Evolutionary conservation across 2,329 filamentous ascomycete species (phyloP).

Genomic region (Aspergillus versicolor): DNA sequence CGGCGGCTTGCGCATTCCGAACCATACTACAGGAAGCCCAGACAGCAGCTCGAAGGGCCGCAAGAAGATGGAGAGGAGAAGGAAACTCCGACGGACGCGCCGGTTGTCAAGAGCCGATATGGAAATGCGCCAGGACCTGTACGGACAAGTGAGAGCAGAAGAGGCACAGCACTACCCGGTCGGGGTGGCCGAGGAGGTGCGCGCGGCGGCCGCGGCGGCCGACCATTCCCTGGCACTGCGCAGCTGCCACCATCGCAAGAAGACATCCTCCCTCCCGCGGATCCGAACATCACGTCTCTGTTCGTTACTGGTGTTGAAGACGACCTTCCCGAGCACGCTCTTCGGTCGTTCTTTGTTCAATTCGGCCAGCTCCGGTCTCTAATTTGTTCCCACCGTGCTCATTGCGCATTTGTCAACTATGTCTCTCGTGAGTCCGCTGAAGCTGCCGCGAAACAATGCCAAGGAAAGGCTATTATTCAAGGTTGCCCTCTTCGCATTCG

Average conservation of each 20-base stretch:
- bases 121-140: constrained; percentile 63
- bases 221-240: constrained; percentile 67
- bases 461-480: constrained; percentile 84
- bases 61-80: constrained; percentile 41
- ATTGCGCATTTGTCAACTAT: constrained; percentile 96
- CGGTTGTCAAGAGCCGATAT: constrained; percentile 42
- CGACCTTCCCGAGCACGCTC: constrained; percentile 86
- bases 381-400: constrained; percentile 93
- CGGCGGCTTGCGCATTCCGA: constrained; percentile 85
- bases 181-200: constrained; percentile 50
- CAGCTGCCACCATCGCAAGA: constrained; percentile 76
- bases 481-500: constrained; percentile 87
- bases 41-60: constrained; percentile 65
- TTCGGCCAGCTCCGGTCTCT: constrained; percentile 90
- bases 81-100: constrained; percentile 38
- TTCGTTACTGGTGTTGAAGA: constrained; percentile 96
- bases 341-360: constrained; percentile 84
- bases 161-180: constrained; percentile 38
- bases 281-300: constrained; percentile 84
- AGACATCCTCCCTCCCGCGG: constrained; percentile 81
- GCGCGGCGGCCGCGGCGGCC: constrained; percentile 50
- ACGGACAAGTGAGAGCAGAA: constrained; percentile 64
- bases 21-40: constrained; percentile 89
- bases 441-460: constrained; percentile 76
- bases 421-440: constrained; percentile 81